These are phyloP conservation scores for Phytopythium sindhum DNA, from an alignment of 352 stramenopile species.

Conservation along the genomic window DNA sequence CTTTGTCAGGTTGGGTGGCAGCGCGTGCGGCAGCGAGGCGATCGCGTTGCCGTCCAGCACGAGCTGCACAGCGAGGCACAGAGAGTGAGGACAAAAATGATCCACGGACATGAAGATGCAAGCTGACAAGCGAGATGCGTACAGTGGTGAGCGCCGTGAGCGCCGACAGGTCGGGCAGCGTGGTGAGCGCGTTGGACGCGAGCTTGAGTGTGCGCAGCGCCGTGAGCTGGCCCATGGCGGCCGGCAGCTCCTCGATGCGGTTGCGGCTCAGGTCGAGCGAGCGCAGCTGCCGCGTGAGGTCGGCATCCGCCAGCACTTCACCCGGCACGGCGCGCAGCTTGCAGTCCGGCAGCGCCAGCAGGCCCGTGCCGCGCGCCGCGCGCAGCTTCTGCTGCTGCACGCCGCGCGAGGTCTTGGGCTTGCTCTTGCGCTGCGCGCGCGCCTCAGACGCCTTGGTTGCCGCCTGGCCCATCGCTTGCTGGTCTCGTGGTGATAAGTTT, in stretches of 20 bases:
- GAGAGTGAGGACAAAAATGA: too few species aligned
- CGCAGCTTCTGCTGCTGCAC: slow-evolving; percentile 81
- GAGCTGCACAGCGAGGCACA: too few species aligned
- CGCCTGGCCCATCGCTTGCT: slow-evolving; percentile 48
- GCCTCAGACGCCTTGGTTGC: slow-evolving; percentile 66
- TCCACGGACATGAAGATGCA: too few species aligned
- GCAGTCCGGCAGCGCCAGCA: slow-evolving; percentile 65
- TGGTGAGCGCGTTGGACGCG: slow-evolving; percentile 46
- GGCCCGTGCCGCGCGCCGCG: slow-evolving; percentile 47
- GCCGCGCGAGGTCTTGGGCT: slow-evolving; percentile 73
- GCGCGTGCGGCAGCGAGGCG: slow-evolving; percentile 36
- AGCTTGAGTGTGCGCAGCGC: slow-evolving; percentile 77
- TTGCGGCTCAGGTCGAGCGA: slow-evolving; percentile 76
- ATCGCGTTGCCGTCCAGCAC: slow-evolving; percentile 76
- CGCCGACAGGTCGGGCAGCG: slow-evolving; percentile 61
- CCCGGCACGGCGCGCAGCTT: slow-evolving; percentile 75
- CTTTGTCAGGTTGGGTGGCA: slow-evolving; percentile 75
- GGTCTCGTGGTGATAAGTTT: neutral
- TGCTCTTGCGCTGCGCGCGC: slow-evolving; percentile 67
- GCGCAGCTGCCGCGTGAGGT: slow-evolving; percentile 28
- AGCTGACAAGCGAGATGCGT: slow-evolving; percentile 1
- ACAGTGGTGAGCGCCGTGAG: slow-evolving; percentile 72
- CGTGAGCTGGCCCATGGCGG: slow-evolving; percentile 31
- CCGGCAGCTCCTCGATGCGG: slow-evolving; percentile 48
- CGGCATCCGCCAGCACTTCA: slow-evolving; percentile 47